Evolutionary conservation across 306 rosid genomes (phyloP), one percentile per base, ranked within the genome.

Genomic region (Cucumis melo): DNA sequence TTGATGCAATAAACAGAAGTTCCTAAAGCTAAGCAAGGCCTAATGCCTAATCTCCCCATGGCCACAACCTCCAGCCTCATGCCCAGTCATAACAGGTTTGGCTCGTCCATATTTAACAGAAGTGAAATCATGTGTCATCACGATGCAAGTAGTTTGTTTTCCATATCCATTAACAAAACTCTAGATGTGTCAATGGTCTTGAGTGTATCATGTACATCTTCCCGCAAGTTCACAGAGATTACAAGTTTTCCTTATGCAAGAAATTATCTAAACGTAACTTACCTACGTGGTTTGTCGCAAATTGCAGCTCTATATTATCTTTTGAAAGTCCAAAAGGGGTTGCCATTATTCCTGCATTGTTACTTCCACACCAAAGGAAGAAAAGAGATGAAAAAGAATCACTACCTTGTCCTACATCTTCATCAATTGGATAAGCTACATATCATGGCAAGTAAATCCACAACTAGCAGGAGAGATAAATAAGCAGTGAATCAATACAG

Each of bases 261-360:
- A 75, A 17, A 55, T n/a, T 57, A 15, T 44, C 57, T 75, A 24
- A 11, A 48, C 34, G 56, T 41, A 59, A 73, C 83, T 11, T 80
- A 88, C 98, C 97, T 34, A 90, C 3, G 81, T 91, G 88, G 83
- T 91, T 93, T 23, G 97, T 93, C 5, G 96, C 97, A 80, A 93
- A 93, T 73, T 88, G 97, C 60, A 90, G 84, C 81, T 93, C 98
- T 73, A 91, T 87, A 58, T 88, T 86, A 85, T 93, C 96, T 77
- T 85, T 84, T 24, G 96, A 91, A 78, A 88, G 87, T 39, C 71
- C 71, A 85, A 86, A 93, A 24, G 92, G 90, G 46, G 84, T 34
- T 59, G 94, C 96, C 87, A 84, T 80, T 68, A 91, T 68, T 78
- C 96, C 98, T 82, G 98, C 97, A 84, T 93, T 93, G 85, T 93